Evolutionary conservation across 2,329 filamentous ascomycete species (phyloP).

Genomic region (Sordariomycetes sp.): DNA sequence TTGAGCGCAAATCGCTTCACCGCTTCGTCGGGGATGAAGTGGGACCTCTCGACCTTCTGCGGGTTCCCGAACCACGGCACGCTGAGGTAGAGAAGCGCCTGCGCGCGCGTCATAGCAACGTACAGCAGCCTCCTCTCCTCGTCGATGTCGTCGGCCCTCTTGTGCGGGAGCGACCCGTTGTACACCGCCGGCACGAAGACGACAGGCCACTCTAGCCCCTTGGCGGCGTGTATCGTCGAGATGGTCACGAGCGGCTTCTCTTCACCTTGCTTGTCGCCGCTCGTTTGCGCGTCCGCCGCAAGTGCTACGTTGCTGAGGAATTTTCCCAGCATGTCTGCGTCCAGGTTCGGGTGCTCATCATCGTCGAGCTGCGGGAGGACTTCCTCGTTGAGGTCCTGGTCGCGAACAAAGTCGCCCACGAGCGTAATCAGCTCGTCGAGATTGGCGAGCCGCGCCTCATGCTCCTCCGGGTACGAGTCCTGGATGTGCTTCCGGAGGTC

Average conservation of each 20-base stretch:
- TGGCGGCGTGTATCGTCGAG: constrained; percentile 91
- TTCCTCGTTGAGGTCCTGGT: constrained; percentile 33
- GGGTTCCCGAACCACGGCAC: constrained; percentile 43
- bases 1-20: constrained; percentile 32
- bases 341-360: constrained; percentile 48
- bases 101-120: constrained; percentile 91
- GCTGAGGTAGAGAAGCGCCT: constrained; percentile 76
- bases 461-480: constrained; percentile 57
- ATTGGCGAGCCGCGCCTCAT: constrained; percentile 74
- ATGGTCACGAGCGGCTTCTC: constrained; percentile 63
- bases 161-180: constrained; percentile 82
- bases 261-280: constrained; percentile 40
- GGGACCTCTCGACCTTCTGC: constrained; percentile 15
- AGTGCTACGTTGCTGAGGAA: constrained; percentile 87
- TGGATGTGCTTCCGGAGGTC: constrained; percentile 63
- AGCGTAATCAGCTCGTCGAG: constrained; percentile 78
- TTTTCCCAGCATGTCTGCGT: constrained; percentile 50
- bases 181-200: constrained; percentile 89
- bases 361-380: constrained; percentile 55
- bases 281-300: constrained; percentile 63
- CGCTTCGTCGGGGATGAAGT: constrained; percentile 12
- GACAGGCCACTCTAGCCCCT: constrained; percentile 91
- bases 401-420: constrained; percentile 55
- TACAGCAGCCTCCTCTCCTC: constrained; percentile 86
- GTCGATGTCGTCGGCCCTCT: constrained; percentile 65